Evolutionary conservation across 2,329 filamentous ascomycete species (phyloP), one percentile per base, ranked within the genome.

Genomic region (Xylariaceae sp.): DNA sequence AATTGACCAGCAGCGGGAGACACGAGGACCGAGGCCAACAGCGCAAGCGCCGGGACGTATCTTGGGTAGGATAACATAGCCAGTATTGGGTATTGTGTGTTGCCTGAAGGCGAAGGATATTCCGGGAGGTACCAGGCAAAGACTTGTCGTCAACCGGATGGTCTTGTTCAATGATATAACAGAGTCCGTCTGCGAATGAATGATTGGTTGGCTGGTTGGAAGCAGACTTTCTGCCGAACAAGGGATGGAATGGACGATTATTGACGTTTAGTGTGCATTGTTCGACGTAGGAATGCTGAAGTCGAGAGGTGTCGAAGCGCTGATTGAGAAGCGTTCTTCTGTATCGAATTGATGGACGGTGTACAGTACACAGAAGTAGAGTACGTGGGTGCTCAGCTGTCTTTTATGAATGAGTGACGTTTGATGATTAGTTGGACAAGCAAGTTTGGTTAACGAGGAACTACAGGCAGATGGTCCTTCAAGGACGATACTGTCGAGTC

Each of bases 1-100:
- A 92, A 92, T 74, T 97, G 94, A 45, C 89, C 92, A 33, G 80
- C 65, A 44, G 79, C 78, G 39, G 82, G 73, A 53, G 82, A 69
- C 8, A 79, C 52, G 55, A 83, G 67, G 49, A 76, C 55, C 12
- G 71, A 67, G 41, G 69, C 76, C 60, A 79, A 65, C 69, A 79
- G 75, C 71, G 71, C 72, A 41, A 73, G 39, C 56, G 75, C 75
- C 45, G 76, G 65, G 19, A 28, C 36, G 2, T 47, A 51, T 51
- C 26, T 53, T n/a, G 46, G n/a, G 16, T 36, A 37, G 14, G 52
- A 51, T 29, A 56, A 19, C 56, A 59, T 60, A 17, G 33, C 12
- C n/a, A n/a, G n/a, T 31, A 7, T 31, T 12, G 7, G 28, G n/a
- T 16, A n/a, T 36, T 36, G 7, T 36, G n/a, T n/a, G n/a, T n/a